Percentiles rank a stretch among this genome's conserved stretches.
Conservation (phyloP, 805 yeast genomes). For the Nakazawaea peltata region DNA sequence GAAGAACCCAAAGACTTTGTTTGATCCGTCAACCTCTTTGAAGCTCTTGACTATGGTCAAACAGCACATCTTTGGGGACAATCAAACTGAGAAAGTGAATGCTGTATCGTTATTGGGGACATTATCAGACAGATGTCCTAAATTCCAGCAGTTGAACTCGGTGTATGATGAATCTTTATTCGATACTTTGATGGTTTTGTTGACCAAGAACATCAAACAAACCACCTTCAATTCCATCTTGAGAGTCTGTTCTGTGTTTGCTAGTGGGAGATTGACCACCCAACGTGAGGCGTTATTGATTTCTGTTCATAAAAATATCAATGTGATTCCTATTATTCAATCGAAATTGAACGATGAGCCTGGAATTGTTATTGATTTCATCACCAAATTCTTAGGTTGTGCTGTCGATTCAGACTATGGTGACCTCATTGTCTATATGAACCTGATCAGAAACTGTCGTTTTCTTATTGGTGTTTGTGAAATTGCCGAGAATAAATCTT, state of each 20-base stretch:
- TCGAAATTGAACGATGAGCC: constrained; percentile 3
- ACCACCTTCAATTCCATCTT: constrained; percentile 39
- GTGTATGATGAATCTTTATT: constrained; percentile 34
- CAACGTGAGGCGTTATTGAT: constrained; percentile 8
- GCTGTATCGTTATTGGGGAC: constrained; percentile 47
- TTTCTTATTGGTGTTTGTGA: constrained; percentile 22
- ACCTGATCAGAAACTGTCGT: constrained; percentile 37
- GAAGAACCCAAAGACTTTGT: constrained; percentile 3
- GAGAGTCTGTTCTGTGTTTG: constrained; percentile 21
- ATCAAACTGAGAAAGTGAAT: constrained; percentile 42
- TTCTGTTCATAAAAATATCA: constrained; percentile 3
- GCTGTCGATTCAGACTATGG: constrained; percentile 5
- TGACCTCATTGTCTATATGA: constrained; percentile 33
- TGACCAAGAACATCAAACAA: constrained; percentile 31
- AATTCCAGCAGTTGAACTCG: constrained; percentile 23
- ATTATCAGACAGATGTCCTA: constrained; percentile 38
- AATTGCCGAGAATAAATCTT: constrained; percentile 5
- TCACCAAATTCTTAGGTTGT: constrained; percentile 11
- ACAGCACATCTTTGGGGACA: constrained; percentile 34
- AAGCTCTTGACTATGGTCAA: constrained; percentile 18
- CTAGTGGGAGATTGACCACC: constrained; percentile 16
- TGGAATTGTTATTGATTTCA: not conserved
- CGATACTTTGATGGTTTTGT: constrained; percentile 30
- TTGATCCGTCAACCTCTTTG: not conserved
- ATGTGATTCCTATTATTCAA: constrained; percentile 8